Base-by-base conservation (phyloP, 2,329 filamentous ascomycete genomes). In the Macrophomina phaseolina region DNA sequence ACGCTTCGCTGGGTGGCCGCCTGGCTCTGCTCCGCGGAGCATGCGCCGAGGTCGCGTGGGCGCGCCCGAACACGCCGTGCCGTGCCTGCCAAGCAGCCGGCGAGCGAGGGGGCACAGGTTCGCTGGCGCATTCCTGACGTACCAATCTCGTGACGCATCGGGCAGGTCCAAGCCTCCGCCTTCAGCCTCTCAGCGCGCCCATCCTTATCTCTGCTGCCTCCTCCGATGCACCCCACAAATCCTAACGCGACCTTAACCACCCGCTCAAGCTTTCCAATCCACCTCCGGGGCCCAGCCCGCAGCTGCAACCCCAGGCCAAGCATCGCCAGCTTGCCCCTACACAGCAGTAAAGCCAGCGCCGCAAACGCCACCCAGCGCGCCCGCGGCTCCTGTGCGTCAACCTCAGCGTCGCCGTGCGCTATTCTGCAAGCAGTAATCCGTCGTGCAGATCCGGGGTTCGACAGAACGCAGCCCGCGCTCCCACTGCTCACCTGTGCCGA, bases 211-310 rank as follows among this genome's bases (percentile, higher is more conserved):
- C 58, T 18, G 16, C 7, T 36, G 9, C 28, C 42, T 14, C 11
- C 56, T n/a, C 56, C 40, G 58, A 62, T 62, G 58, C 58, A 62
- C 58, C 58, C 58, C 58, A 62, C 58, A 62, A 28, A 36, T 14
- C 32, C 16, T 32, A 16, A 4, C 9, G 12, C 16, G 16, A n/a
- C n/a, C 11, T 34, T 56, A 23, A 28, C n/a, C 4, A 11, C 52
- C 3, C 53, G 3, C 38, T 42, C 56, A 46, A 58, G 56, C 56
- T 49, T 49, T 48, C 42, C 9, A 34, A 11, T 16, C 18, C 32
- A 5, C 32, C 9, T n/a, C 18, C 46, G 7, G 40, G 40, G 40
- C n/a, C 8, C 18, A 4, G 40, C 28, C 42, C 34, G 45, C 58
- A 62, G 28, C 5, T 2, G 9, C 11, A 62, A 48, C 58, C 58